A percentile compares a stretch with the other conserved stretches of the same genome.
Conservation (phyloP, 177 flowering plant species). For the Vitis hybrid region DNA sequence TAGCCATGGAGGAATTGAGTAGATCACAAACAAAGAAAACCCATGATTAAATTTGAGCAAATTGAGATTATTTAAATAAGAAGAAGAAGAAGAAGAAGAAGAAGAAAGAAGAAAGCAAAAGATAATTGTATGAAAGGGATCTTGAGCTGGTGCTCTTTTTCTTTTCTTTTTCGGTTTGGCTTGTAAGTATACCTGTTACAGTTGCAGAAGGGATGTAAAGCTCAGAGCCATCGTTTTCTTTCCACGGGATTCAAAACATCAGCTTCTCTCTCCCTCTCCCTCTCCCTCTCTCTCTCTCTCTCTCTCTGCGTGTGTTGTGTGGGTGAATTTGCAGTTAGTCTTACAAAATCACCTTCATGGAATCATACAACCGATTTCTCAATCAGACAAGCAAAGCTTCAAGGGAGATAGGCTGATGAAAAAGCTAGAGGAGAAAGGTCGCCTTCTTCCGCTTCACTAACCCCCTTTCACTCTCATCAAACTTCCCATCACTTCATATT, state of each 20-base stretch:
- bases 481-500: not conserved
- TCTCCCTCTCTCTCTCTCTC: not conserved
- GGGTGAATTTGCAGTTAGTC: not conserved
- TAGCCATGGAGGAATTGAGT: not conserved
- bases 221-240: constrained; percentile 5
- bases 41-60: not conserved
- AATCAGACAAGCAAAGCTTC: not conserved
- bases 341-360: not conserved
- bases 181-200: not conserved
- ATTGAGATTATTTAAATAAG: not conserved
- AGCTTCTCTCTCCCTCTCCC: too few relatives aligned
- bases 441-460: not conserved
- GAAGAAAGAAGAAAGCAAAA: not conserved
- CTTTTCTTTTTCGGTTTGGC: not conserved
- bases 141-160: not conserved
- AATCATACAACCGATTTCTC: not conserved
- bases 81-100: not conserved
- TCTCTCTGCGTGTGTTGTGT: too few relatives aligned
- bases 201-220: not conserved
- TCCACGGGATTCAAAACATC: not conserved
- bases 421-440: not conserved
- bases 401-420: not conserved
- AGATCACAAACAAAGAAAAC: not conserved
- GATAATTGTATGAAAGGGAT: not conserved
- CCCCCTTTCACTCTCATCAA: not conserved